Conservation (phyloP, 2,329 filamentous ascomycete species). For the Xylaria sp. region DNA sequence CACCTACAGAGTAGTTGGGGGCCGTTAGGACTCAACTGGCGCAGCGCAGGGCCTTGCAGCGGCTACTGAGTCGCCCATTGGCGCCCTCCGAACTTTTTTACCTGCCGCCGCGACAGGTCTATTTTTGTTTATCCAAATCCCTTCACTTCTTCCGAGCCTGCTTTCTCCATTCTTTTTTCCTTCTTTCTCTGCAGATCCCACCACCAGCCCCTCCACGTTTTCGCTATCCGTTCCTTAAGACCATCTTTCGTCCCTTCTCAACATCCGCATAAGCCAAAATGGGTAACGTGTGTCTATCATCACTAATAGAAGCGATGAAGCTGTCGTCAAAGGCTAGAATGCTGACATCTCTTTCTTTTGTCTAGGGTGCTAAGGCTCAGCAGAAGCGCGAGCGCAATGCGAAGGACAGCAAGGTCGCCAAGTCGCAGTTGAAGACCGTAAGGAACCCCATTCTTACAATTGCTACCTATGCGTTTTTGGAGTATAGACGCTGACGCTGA, state of each 20-base stretch:
- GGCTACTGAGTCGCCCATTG: conserved; percentile 3
- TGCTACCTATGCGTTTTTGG: background rate
- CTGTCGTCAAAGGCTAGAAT: background rate
- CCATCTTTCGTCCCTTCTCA: background rate
- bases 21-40: background rate
- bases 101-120: background rate
- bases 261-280: conserved; percentile 19
- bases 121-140: conserved; percentile 4
- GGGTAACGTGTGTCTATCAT: conserved; percentile 28
- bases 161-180: conserved; percentile 26
- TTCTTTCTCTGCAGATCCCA: conserved; percentile 25
- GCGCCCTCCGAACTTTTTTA: background rate
- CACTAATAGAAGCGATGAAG: background rate
- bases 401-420: conserved; percentile 64
- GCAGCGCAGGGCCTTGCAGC: background rate
- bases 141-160: conserved; percentile 1
- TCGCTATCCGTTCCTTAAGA: background rate
- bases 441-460: conserved; percentile 39
- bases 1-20: background rate
- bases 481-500: background rate
- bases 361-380: conserved; percentile 67
- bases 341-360: conserved; percentile 20
- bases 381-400: conserved; percentile 76
- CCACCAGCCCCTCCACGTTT: conserved; percentile 6
- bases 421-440: conserved; percentile 73